These are phyloP conservation scores for Candida coquimbonensis DNA, from an alignment of 805 yeast species.

Conservation along the genomic window DNA sequence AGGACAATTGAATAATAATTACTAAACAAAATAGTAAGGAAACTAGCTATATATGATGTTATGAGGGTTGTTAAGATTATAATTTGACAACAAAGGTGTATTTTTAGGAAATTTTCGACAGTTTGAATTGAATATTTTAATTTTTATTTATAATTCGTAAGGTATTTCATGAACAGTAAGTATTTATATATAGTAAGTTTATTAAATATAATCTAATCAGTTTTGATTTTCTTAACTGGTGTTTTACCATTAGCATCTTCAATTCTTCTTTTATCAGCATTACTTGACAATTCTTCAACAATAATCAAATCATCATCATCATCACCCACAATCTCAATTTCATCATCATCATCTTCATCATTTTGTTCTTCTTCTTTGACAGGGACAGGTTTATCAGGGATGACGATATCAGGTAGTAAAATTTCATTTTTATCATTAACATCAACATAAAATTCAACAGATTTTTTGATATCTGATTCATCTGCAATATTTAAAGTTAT, in stretches of 20 bases:
- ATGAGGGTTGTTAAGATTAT: too few relatives aligned
- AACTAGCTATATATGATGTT: too few relatives aligned
- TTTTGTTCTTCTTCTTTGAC: conserved; percentile 18
- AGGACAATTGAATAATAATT: not conserved
- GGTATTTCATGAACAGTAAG: too few relatives aligned
- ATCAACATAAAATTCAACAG: conserved; percentile 53
- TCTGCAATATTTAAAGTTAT: conserved; percentile 66
- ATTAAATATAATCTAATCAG: not conserved
- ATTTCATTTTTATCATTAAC: conserved; percentile 17
- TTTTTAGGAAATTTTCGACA: too few relatives aligned
- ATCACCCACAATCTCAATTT: conserved; percentile 10
- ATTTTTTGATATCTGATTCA: conserved; percentile 62
- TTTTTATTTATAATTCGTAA: too few relatives aligned
- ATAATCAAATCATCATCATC: conserved; percentile 16
- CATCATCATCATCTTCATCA: conserved; percentile 16
- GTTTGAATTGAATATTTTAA: too few relatives aligned
- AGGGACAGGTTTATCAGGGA: conserved; percentile 22
- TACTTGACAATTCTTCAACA: conserved; percentile 8
- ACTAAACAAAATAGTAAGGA: too few relatives aligned
- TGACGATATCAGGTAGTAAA: conserved; percentile 27
- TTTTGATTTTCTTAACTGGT: conserved; percentile 3
- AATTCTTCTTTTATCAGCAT: conserved; percentile 19
- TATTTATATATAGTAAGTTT: too few relatives aligned
- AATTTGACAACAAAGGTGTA: too few relatives aligned
- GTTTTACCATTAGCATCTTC: not conserved